A percentile compares a stretch with the other conserved stretches of the same genome.
Conservation (phyloP, 1,284 basidiomycete species). For the Sanghuangporus sanghuang region DNA sequence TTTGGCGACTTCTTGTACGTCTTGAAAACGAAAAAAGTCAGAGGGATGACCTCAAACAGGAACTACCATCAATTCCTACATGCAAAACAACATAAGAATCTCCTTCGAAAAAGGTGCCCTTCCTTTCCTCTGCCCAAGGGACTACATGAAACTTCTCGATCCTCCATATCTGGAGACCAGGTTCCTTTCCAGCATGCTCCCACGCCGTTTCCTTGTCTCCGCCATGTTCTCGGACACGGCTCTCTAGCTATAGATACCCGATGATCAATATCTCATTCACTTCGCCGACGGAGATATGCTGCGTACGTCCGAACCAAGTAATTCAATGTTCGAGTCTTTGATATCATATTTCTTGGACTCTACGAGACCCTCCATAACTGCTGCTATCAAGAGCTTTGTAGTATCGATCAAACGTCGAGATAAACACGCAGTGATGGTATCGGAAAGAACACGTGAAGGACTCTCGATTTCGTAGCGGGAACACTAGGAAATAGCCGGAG, state of each 20-base stretch:
- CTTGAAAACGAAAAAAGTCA: slow-evolving; percentile 23
- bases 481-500: no score
- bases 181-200: slow-evolving; percentile 38
- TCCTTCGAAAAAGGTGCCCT: slow-evolving; percentile 48
- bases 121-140: neutral
- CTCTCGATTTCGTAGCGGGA: no score
- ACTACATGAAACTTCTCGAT: slow-evolving; percentile 45
- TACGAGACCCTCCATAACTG: slow-evolving; percentile 38
- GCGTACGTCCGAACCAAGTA: slow-evolving; percentile 56
- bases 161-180: slow-evolving; percentile 51
- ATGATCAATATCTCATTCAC: neutral
- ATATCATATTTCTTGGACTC: slow-evolving; percentile 34
- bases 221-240: slow-evolving; percentile 46
- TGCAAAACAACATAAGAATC: slow-evolving; percentile 62
- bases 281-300: neutral
- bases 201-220: slow-evolving; percentile 50
- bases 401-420: neutral
- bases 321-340: slow-evolving; percentile 45
- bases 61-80: slow-evolving; percentile 31
- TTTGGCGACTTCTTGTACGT: slow-evolving; percentile 51
- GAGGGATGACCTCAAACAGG: neutral
- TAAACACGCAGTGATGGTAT: neutral
- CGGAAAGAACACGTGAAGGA: no score
- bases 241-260: slow-evolving; percentile 43
- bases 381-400: neutral